Base-by-base conservation (phyloP, 768 basidiomycete species). In the Paxillus rubicundulus region DNA sequence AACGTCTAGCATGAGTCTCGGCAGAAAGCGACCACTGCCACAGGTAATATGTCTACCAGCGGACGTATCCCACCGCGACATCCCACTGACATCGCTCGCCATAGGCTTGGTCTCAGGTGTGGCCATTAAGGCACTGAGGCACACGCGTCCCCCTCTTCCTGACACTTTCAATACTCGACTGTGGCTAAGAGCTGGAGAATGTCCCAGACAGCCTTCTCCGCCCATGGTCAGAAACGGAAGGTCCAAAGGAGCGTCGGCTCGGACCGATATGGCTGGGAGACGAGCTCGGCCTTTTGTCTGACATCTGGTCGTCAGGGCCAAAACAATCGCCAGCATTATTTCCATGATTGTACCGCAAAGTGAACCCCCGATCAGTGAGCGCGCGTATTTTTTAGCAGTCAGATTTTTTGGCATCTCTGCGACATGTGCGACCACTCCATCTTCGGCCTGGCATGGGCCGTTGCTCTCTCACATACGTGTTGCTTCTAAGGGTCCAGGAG, bases 231-330 rank as follows among this genome's bases (percentile, higher is more conserved):
- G 34, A 58, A 55, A 52, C 30, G 27, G 56, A 38, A 49, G 52
- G 50, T 58, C 46, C 53, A 54, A 58, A 49, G 55, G 51, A 52
- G 28, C 37, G 40, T 21, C 55, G 37, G 5, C 40, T 47, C 52
- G 58, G 56, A 39, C 56, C 58, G 54, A 50, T 34, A 43, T 42
- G n/a, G 21, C 27, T 14, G 24, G 24, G 24, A 30, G 21, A 17
- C 12, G 21, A 52, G 20, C 28, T 33, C 24, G 50, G 53, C 55
- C 30, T 54, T 21, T 38, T 53, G 40, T 52, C 55, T 53, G 55
- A 32, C 56, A 57, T 14, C 44, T 32, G 47, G 58, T 59, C 50
- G 56, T 57, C 52, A 59, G 57, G 58, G 58, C 41, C 46, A 43
- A 34, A 53, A 56, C 50, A 56, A 59, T 49, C 53, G 37, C 37